phyloP scores from a whole-genome alignment of 331 rosid species.

The Malus hybrid region DNA sequence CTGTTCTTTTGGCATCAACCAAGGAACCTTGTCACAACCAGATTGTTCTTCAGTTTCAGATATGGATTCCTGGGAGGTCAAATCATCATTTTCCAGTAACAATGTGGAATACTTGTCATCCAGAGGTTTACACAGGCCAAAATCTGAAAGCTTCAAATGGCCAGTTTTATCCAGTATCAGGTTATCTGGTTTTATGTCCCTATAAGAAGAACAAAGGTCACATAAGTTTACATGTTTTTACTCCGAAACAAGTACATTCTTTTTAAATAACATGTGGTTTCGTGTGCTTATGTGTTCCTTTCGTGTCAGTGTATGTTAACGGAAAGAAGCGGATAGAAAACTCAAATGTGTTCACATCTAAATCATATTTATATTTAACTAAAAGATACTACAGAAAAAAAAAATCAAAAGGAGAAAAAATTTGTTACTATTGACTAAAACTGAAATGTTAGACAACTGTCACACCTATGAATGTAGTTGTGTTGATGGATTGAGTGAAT shows the following conservation, averaged over 20 bases:
- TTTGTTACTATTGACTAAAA: neutral
- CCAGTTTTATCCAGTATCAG: constrained; percentile 91
- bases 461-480: constrained; percentile 90
- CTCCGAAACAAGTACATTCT: neutral
- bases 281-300: neutral
- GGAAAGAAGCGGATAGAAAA: neutral
- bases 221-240: constrained; percentile 16
- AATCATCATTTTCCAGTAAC: constrained; percentile 78
- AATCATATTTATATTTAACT: neutral
- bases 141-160: constrained; percentile 98
- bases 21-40: constrained; percentile 46
- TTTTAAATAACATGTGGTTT: neutral
- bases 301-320: neutral
- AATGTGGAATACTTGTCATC: constrained; percentile 87
- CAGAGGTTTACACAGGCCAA: constrained; percentile 95
- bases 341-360: neutral
- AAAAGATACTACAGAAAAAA: neutral
- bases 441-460: constrained; percentile 9
- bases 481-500: constrained; percentile 93
- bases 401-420: neutral
- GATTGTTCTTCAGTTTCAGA: constrained; percentile 61
- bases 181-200: constrained; percentile 99
- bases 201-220: constrained; percentile 35
- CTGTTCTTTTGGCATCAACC: constrained; percentile 97
- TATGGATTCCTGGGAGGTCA: constrained; percentile 46